A percentile compares a stretch with the other conserved stretches of the same genome.
Conservation (phyloP, 108 stramenopile genomes). For the Fragilaria crotonensis region DNA sequence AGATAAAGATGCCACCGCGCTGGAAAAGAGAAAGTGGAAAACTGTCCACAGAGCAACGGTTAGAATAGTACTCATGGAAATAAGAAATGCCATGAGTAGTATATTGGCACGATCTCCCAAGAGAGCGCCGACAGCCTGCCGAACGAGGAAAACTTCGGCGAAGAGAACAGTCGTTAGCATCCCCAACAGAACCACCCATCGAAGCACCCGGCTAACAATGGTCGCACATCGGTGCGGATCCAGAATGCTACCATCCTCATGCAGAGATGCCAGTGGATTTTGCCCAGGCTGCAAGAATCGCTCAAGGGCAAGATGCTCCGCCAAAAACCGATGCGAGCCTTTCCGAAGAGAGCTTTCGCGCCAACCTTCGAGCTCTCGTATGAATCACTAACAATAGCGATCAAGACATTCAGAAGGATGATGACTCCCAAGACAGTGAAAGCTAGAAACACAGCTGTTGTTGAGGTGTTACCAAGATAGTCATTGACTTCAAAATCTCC, state of each 20-base stretch:
- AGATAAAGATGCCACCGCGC: background rate
- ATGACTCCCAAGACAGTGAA: conserved; percentile 31
- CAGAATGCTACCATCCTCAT: background rate
- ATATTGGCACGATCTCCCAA: no score
- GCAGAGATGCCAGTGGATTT: background rate
- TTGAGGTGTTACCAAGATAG: conserved; percentile 4
- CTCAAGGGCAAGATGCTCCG: conserved; percentile 13
- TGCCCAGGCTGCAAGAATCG: background rate
- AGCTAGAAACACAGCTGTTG: conserved; percentile 15
- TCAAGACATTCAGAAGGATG: conserved; percentile 37
- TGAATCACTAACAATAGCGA: conserved; percentile 27
- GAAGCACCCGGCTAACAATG: background rate
- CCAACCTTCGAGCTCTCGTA: conserved; percentile 15
- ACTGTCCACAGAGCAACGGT: background rate
- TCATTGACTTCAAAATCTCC: conserved; percentile 28
- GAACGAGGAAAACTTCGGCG: background rate
- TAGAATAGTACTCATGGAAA: background rate
- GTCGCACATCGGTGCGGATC: background rate
- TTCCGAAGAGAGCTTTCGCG: conserved; percentile 11
- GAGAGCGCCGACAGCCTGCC: background rate
- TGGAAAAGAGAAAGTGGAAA: background rate
- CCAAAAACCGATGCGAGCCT: conserved; percentile 16
- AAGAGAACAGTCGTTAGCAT: background rate
- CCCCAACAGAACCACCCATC: background rate
- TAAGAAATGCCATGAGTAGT: background rate